Conservation (phyloP, 176 grass and related monocot species). For the Eleusine coracana region DNA sequence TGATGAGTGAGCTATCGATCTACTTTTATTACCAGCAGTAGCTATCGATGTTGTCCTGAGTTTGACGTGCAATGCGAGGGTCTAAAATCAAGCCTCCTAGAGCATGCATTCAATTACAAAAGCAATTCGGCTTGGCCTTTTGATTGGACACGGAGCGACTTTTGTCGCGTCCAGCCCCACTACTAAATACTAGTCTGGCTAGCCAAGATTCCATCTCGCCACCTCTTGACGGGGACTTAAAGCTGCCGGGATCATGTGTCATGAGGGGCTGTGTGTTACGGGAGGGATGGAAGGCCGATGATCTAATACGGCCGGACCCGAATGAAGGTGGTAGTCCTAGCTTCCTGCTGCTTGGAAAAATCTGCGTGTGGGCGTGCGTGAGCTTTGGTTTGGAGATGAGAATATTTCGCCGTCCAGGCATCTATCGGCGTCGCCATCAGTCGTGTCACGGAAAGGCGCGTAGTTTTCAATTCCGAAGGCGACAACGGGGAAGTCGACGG, state of each 20-base stretch:
- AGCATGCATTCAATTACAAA: not conserved
- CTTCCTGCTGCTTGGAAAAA: not conserved
- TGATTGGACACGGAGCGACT: slow-evolving; percentile 30
- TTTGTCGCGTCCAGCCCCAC: slow-evolving; percentile 42
- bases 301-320: not conserved
- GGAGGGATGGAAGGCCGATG: not conserved
- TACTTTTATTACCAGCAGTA: not conserved
- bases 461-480: slow-evolving; percentile 22
- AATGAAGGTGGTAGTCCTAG: not conserved
- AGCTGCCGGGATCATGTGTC: not conserved
- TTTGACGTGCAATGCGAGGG: not conserved
- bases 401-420: slow-evolving; percentile 44
- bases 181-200: not conserved
- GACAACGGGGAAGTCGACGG: not conserved
- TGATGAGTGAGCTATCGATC: too few relatives aligned
- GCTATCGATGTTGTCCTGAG: not conserved
- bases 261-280: not conserved
- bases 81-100: not conserved
- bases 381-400: not conserved
- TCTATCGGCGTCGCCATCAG: slow-evolving; percentile 42
- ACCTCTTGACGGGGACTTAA: slow-evolving; percentile 23
- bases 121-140: not conserved
- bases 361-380: not conserved
- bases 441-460: slow-evolving; percentile 5
- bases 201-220: slow-evolving; percentile 50